Conservation (phyloP, 78 protist genomes). For the Dictyostelium discoideum region dicty_2.7 NC_007091.3:4095501-4096000, state of each 20-base stretch:
- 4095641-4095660: no score
- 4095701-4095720: constrained; percentile 6
- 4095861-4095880: constrained; percentile 21
- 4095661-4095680: neutral
- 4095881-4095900: constrained; percentile 76
- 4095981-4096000: no score
- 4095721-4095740: neutral
- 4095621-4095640: no score
- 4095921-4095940: constrained; percentile 48
- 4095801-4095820: neutral
- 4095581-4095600: no score
- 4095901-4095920: constrained; percentile 55
- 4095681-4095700: constrained; percentile 14
- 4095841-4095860: constrained; percentile 29
- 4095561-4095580: no score
- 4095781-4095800: constrained; percentile 18
- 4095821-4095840: neutral
- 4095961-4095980: constrained; percentile 41
- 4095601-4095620: no score
- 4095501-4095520: no score
- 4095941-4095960: constrained; percentile 91
- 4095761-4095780: constrained; percentile 17
- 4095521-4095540: no score
- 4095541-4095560: no score
- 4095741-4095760: constrained; percentile 11